phyloP scores from a whole-genome alignment of 306 rosid species.

The Castanea crenata region DNA sequence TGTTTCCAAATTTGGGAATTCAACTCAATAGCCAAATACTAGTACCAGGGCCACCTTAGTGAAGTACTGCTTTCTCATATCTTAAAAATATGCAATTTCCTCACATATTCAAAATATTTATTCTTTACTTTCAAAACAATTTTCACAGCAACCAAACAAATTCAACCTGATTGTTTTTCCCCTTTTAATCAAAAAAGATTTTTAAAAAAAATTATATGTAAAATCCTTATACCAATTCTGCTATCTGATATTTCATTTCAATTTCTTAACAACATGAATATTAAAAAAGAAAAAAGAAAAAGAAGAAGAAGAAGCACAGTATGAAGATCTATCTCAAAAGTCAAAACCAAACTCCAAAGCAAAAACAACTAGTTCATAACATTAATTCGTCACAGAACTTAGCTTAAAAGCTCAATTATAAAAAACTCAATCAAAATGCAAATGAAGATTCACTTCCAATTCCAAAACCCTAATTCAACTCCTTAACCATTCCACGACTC shows the following conservation, averaged over 20 bases:
- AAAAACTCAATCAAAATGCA: constrained; percentile 7
- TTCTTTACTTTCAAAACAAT: constrained; percentile 2
- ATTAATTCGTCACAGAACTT: neutral
- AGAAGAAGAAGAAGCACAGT: neutral
- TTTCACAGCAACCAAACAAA: neutral
- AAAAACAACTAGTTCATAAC: neutral
- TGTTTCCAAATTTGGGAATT: neutral
- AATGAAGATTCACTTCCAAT: constrained; percentile 12
- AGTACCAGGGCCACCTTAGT: neutral
- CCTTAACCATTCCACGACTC: neutral
- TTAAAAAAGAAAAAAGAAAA: neutral
- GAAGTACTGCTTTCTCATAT: neutral
- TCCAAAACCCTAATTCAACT: constrained; percentile 13
- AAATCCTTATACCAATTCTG: neutral
- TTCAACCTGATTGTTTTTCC: neutral
- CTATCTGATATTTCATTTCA: neutral
- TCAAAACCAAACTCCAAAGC: neutral
- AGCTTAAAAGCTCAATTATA: constrained; percentile 1
- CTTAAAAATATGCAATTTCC: neutral
- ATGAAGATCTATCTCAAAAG: neutral
- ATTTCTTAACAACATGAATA: neutral
- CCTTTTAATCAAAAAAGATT: neutral
- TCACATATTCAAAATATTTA: neutral
- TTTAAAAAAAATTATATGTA: neutral
- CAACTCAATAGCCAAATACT: neutral